phyloP scores from a whole-genome alignment of 306 rosid genomes.

The Lotus japonicus region DNA sequence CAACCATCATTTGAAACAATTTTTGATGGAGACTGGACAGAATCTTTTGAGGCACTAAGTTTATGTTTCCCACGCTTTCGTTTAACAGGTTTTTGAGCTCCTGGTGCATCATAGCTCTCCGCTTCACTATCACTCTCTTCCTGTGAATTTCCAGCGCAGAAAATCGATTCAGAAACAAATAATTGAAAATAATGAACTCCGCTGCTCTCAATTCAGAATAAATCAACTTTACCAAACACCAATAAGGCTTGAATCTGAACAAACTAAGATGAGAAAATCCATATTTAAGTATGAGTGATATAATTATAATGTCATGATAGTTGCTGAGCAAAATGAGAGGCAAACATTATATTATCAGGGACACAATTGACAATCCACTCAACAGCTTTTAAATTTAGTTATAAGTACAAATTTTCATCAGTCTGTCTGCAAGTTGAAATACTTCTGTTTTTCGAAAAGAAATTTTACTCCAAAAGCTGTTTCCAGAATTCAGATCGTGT shows the following conservation, averaged over 20 bases:
- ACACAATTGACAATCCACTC: background rate
- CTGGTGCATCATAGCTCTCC: slow-evolving; percentile 58
- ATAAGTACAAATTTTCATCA: background rate
- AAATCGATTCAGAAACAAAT: slow-evolving; percentile 17
- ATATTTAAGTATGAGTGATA: background rate
- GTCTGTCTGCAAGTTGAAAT: background rate
- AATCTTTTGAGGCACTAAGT: slow-evolving; percentile 35
- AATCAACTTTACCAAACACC: background rate
- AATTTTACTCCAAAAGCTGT: background rate
- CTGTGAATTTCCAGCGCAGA: slow-evolving; percentile 35
- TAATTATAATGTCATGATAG: background rate
- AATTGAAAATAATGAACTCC: background rate
- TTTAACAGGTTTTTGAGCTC: slow-evolving; percentile 40
- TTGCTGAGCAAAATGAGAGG: background rate
- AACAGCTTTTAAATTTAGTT: background rate
- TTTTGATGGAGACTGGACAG: slow-evolving; percentile 37
- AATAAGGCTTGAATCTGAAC: background rate
- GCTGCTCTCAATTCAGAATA: background rate
- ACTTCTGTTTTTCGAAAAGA: background rate
- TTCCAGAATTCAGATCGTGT: background rate
- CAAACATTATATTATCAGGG: background rate
- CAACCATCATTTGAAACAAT: slow-evolving; percentile 50
- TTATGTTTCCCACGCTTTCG: slow-evolving; percentile 48
- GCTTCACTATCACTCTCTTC: slow-evolving; percentile 63
- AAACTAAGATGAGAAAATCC: background rate